Percentiles rank a stretch among this genome's conserved stretches.
Conservation (phyloP, 306 rosid genomes). For the Glycine tomentella region DNA sequence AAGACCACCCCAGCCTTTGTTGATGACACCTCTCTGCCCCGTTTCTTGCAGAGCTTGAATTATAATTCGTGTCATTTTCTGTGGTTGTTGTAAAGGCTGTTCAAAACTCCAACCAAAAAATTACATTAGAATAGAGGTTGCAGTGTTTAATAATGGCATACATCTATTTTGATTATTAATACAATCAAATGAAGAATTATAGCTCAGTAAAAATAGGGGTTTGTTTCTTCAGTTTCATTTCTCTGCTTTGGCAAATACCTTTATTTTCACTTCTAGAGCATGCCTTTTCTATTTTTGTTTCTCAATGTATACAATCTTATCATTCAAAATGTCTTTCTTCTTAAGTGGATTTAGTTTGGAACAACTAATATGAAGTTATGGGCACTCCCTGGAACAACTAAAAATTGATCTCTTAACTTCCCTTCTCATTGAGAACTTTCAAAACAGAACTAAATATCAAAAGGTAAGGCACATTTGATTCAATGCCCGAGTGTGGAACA, state of each 20-base stretch:
- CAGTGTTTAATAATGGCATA: constrained; percentile 19
- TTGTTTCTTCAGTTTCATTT: constrained; percentile 1
- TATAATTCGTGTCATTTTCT: constrained; percentile 77
- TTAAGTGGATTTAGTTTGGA: constrained; percentile 13
- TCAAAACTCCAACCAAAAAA: constrained; percentile 37
- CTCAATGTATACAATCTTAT: constrained; percentile 8
- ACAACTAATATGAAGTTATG: background rate
- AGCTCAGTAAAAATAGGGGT: constrained; percentile 21
- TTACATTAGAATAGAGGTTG: constrained; percentile 30
- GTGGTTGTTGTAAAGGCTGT: constrained; percentile 84
- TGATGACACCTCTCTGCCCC: constrained; percentile 87
- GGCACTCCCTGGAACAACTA: constrained; percentile 3
- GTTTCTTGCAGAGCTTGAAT: constrained; percentile 82
- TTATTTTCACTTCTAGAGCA: constrained; percentile 23
- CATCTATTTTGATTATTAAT: background rate
- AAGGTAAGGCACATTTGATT: constrained; percentile 31
- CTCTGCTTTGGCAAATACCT: background rate
- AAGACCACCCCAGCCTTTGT: constrained; percentile 98
- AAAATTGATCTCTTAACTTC: constrained; percentile 13
- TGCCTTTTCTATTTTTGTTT: constrained; percentile 4
- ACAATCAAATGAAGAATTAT: constrained; percentile 18
- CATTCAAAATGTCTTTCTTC: constrained; percentile 18
- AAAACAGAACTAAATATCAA: constrained; percentile 17
- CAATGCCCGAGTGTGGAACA: constrained; percentile 24
- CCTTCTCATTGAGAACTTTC: constrained; percentile 28